Conservation (phyloP, 169 alveolate species). For the Cryptosporidium ubiquitum region DNA sequence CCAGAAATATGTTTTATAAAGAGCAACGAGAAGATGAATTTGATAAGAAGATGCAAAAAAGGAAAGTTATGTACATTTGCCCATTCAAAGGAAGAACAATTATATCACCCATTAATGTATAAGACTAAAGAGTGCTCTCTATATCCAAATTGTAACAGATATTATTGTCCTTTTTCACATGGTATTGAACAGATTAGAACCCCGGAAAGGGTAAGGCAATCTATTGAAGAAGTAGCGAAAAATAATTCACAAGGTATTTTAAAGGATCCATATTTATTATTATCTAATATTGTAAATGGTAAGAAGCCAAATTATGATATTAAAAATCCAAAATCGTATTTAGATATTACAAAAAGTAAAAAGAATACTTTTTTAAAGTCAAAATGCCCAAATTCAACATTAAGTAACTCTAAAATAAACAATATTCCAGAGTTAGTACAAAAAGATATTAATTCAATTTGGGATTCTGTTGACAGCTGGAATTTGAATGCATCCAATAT, state of each 20-base stretch:
- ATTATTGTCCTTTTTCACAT: conserved; percentile 81
- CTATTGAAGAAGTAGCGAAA: conserved; percentile 36
- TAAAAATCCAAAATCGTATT: neutral
- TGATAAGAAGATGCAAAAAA: conserved; percentile 78
- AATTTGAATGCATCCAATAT: conserved; percentile 1
- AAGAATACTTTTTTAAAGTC: conserved; percentile 4
- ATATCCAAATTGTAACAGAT: conserved; percentile 77
- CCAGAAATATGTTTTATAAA: conserved; percentile 80
- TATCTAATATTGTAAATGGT: conserved; percentile 23
- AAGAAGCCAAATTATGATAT: neutral
- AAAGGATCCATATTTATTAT: conserved; percentile 18
- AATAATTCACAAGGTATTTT: conserved; percentile 11
- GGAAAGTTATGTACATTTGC: conserved; percentile 80
- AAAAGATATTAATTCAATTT: conserved; percentile 16
- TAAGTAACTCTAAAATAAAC: neutral
- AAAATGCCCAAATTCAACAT: neutral
- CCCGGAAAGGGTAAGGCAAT: conserved; percentile 52
- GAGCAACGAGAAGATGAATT: conserved; percentile 78
- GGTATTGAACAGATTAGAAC: conserved; percentile 72
- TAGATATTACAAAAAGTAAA: neutral
- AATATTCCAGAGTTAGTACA: neutral
- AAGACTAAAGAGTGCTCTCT: conserved; percentile 77
- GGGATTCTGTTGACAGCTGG: conserved; percentile 45
- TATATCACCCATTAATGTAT: conserved; percentile 81
- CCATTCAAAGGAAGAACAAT: conserved; percentile 81